A percentile compares a stretch with the other conserved stretches of the same genome.
Conservation (phyloP, 495 filamentous ascomycete species). For the Penicillium soppii region DNA sequence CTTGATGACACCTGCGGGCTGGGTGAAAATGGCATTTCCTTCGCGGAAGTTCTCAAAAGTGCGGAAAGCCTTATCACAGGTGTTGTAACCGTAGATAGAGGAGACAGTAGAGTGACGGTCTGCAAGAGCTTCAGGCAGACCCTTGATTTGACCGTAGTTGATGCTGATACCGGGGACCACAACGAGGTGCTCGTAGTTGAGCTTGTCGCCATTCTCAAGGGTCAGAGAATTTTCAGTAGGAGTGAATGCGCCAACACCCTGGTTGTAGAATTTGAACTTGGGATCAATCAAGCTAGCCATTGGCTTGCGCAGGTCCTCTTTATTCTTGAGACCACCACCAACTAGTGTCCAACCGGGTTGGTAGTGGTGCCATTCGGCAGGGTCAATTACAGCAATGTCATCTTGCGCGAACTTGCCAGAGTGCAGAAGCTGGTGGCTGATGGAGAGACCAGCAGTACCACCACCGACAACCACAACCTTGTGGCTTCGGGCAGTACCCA, state of each 20-base stretch:
- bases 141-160: conserved; percentile 55
- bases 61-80: conserved; percentile 56
- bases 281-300: conserved; percentile 53
- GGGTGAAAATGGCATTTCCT: conserved; percentile 67
- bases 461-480: conserved; percentile 65
- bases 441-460: conserved; percentile 59
- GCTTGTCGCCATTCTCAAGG: conserved; percentile 54
- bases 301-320: conserved; percentile 52
- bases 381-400: conserved; percentile 68
- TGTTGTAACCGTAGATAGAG: conserved; percentile 63
- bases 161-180: conserved; percentile 62
- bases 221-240: conserved; percentile 60
- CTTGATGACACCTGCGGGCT: conserved; percentile 64
- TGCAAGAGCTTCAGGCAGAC: conserved; percentile 58
- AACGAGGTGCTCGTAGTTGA: conserved; percentile 64
- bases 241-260: conserved; percentile 49
- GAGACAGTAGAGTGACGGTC: conserved; percentile 57
- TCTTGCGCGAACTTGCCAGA: conserved; percentile 53
- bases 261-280: conserved; percentile 62
- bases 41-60: conserved; percentile 54
- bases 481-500: conserved; percentile 45
- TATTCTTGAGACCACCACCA: conserved; percentile 61
- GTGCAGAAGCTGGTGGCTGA: conserved; percentile 62
- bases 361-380: conserved; percentile 64
- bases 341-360: conserved; percentile 73